Evolutionary conservation across 345 rosid species (phyloP).

Genomic region (Melaleuca quinquenervia): DNA sequence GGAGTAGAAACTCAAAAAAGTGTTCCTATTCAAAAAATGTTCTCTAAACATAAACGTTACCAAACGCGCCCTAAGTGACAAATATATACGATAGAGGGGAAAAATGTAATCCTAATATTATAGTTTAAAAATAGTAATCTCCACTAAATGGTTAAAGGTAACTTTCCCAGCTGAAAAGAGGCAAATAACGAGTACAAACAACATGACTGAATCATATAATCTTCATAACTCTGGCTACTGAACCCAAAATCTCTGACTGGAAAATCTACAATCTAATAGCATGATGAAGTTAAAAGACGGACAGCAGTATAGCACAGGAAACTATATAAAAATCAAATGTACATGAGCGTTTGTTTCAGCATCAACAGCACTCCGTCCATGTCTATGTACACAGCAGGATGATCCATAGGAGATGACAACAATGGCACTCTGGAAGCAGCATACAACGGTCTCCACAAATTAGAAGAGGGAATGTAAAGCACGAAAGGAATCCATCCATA

Average conservation of each 20-base stretch:
- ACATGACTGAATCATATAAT: neutral
- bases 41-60: no score
- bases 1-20: no score
- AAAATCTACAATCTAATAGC: neutral
- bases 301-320: neutral
- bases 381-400: conserved; percentile 47
- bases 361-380: conserved; percentile 79
- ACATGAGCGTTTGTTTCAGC: conserved; percentile 97
- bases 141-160: neutral
- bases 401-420: conserved; percentile 33
- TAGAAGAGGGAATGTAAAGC: neutral
- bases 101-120: neutral
- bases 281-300: neutral
- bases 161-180: neutral
- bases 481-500: neutral
- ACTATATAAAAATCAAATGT: neutral
- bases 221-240: neutral
- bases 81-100: neutral
- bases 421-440: neutral
- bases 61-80: no score
- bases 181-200: neutral
- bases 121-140: neutral
- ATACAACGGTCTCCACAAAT: neutral
- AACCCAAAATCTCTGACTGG: neutral
- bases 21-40: no score